phyloP scores from a whole-genome alignment of 176 grass and related monocot species.

The Phragmites australis region DNA sequence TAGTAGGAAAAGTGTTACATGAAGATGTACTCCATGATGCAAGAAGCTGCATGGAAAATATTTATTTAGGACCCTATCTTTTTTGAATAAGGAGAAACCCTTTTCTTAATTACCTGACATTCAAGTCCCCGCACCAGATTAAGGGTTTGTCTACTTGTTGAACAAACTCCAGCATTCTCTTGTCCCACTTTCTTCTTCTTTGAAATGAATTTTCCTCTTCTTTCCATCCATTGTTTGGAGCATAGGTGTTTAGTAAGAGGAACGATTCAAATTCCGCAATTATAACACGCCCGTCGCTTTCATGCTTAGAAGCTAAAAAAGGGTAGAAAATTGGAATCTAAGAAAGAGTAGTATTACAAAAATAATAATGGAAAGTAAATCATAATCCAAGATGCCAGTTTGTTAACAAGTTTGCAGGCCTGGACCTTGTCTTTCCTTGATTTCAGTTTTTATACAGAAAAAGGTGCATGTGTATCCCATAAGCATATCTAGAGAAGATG shows the following conservation, averaged over 20 bases:
- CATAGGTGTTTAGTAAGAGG: slow-evolving; percentile 85
- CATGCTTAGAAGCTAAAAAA: slow-evolving; percentile 77
- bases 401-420: neutral
- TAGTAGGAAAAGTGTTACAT: neutral
- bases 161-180: slow-evolving; percentile 92
- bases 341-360: slow-evolving; percentile 22
- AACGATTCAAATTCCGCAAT: slow-evolving; percentile 95
- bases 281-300: slow-evolving; percentile 84
- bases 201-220: slow-evolving; percentile 95
- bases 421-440: neutral
- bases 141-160: slow-evolving; percentile 74
- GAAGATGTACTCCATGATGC: neutral
- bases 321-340: neutral
- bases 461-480: neutral
- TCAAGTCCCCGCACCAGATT: slow-evolving; percentile 95
- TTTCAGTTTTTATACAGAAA: slow-evolving; percentile 9
- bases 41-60: neutral
- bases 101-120: slow-evolving; percentile 71
- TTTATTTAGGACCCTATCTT: neutral
- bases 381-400: slow-evolving; percentile 8
- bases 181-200: slow-evolving; percentile 97
- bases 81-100: neutral
- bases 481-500: neutral
- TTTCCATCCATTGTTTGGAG: slow-evolving; percentile 98
- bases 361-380: neutral